A percentile compares a stretch with the other conserved stretches of the same genome.
Conservation (phyloP, 2,329 filamentous ascomycete species). For the Trichoderma hamatum region DNA sequence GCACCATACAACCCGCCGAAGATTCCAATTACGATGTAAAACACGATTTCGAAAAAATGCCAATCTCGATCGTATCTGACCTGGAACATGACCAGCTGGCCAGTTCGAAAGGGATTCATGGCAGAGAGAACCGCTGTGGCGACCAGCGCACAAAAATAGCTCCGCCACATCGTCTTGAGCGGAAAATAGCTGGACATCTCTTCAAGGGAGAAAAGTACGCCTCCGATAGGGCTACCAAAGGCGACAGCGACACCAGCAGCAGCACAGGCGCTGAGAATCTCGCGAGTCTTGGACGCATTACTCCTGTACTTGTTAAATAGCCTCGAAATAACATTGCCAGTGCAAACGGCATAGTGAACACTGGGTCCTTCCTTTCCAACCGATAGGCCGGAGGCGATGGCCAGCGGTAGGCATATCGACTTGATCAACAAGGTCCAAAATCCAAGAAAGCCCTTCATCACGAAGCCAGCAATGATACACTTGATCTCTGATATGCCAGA, state of each 20-base stretch:
- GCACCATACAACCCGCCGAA: slow-evolving; percentile 96
- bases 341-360: slow-evolving; percentile 98
- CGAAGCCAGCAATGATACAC: slow-evolving; percentile 96
- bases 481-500: slow-evolving; percentile 99
- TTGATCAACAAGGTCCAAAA: slow-evolving; percentile 93
- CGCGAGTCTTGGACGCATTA: slow-evolving; percentile 91
- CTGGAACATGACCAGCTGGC: slow-evolving; percentile 98
- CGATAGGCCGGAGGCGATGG: slow-evolving; percentile 90
- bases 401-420: slow-evolving; percentile 83
- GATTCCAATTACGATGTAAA: slow-evolving; percentile 87
- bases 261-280: slow-evolving; percentile 92
- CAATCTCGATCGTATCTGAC: slow-evolving; percentile 93
- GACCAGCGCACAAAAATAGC: slow-evolving; percentile 95
- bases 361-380: slow-evolving; percentile 97
- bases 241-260: slow-evolving; percentile 95
- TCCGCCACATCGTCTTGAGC: slow-evolving; percentile 95
- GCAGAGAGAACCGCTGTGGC: slow-evolving; percentile 89
- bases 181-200: slow-evolving; percentile 98
- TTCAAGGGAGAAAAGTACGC: slow-evolving; percentile 93
- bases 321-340: slow-evolving; percentile 91
- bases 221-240: slow-evolving; percentile 96
- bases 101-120: slow-evolving; percentile 97
- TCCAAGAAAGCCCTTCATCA: slow-evolving; percentile 97
- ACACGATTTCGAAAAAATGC: slow-evolving; percentile 96
- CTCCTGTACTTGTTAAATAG: slow-evolving; percentile 90